Evolutionary conservation across 2,329 filamentous ascomycete genomes (phyloP).

Genomic region (Diaporthe ilicicola): DNA sequence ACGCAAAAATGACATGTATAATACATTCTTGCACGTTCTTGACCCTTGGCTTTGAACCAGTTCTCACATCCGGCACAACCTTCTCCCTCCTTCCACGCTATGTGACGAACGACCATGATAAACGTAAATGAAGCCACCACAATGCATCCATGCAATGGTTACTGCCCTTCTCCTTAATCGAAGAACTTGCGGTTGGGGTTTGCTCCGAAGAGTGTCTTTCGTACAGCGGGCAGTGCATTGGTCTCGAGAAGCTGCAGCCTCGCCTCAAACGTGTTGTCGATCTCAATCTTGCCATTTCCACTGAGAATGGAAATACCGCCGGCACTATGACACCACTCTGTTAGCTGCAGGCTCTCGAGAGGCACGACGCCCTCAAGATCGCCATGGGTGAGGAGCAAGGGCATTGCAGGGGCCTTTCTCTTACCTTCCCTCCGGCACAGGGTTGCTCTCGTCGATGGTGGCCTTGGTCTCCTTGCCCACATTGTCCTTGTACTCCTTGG

Average conservation of each 20-base stretch:
- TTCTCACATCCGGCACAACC: neutral
- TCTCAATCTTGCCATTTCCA: conserved; percentile 91
- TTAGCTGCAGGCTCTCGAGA: conserved; percentile 13
- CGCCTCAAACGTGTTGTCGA: conserved; percentile 98
- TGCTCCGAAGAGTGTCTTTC: conserved; percentile 88
- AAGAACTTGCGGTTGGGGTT: conserved; percentile 97
- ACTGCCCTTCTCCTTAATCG: conserved; percentile 67
- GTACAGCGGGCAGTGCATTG: conserved; percentile 83
- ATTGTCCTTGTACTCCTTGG: conserved; percentile 84
- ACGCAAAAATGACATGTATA: neutral
- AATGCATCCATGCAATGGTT: conserved; percentile 15
- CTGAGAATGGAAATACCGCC: conserved; percentile 86
- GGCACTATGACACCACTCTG: conserved; percentile 62
- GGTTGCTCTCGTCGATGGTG: conserved; percentile 79
- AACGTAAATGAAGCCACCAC: conserved; percentile 14
- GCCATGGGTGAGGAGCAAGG: conserved; percentile 37
- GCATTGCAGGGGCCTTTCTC: conserved; percentile 42
- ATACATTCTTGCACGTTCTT: conserved; percentile 14
- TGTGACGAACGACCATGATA: conserved; percentile 26
- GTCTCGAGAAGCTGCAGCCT: conserved; percentile 85
- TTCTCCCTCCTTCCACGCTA: conserved; percentile 21
- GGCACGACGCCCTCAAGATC: neutral
- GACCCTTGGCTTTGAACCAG: conserved; percentile 4
- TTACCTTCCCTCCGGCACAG: conserved; percentile 84
- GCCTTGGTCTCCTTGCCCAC: conserved; percentile 74